A percentile compares a stretch with the other conserved stretches of the same genome.
Evolutionary conservation across 257 asterid species (phyloP).

Genomic region (Solanum tarijense): DNA sequence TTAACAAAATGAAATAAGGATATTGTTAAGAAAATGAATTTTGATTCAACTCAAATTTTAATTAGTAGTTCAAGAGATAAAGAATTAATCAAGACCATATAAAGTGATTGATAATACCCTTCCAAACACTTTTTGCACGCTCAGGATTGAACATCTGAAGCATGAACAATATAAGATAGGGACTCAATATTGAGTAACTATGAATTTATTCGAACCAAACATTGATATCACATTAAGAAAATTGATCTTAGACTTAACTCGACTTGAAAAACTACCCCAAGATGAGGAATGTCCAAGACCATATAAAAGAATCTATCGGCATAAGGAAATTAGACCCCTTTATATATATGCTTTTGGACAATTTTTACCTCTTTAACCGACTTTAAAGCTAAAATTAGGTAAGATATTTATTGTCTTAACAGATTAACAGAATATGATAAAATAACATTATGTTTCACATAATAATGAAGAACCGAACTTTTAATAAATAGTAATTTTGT

Average conservation of each 20-base stretch:
- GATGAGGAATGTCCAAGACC: background rate
- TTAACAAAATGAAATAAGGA: background rate
- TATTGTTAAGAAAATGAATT: background rate
- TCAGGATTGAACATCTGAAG: background rate
- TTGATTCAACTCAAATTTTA: background rate
- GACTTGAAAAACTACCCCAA: background rate
- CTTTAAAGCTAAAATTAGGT: background rate
- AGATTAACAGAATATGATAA: background rate
- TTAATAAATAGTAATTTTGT: no score
- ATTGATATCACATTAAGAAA: background rate
- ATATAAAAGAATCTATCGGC: background rate
- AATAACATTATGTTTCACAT: background rate
- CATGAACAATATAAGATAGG: background rate
- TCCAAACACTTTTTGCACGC: background rate
- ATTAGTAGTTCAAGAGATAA: background rate
- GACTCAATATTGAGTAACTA: background rate
- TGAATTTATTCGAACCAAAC: background rate
- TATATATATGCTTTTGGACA: background rate
- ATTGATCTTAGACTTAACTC: background rate
- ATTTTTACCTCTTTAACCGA: accelerated
- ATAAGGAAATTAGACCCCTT: background rate
- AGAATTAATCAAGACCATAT: background rate
- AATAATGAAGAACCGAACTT: background rate
- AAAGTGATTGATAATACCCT: background rate
- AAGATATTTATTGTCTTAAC: background rate